phyloP scores from a whole-genome alignment of 495 filamentous ascomycete genomes.

The Aspergillus asperescens region DNA sequence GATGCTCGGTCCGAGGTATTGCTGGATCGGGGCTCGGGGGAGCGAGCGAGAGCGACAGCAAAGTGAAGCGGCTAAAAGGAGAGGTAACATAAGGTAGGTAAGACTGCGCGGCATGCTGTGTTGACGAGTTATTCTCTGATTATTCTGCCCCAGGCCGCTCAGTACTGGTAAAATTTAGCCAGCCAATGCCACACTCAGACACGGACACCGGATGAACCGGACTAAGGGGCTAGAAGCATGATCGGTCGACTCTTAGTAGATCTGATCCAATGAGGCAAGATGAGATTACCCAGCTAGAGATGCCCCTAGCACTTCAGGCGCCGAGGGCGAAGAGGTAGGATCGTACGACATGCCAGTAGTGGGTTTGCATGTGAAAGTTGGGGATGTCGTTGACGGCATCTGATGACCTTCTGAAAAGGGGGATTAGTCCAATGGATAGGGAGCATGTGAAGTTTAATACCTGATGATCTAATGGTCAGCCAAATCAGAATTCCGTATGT shows the following conservation, averaged over 20 bases:
- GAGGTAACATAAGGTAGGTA: background rate
- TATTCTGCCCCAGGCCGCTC: background rate
- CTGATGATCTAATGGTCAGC: background rate
- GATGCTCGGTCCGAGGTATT: conserved; percentile 7
- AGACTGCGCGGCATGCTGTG: background rate
- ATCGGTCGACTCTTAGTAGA: conserved; percentile 2
- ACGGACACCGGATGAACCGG: no score
- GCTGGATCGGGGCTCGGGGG: background rate
- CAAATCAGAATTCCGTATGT: background rate
- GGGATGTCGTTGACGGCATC: conserved; percentile 8
- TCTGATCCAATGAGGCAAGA: background rate
- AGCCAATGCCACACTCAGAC: no score
- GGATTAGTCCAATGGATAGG: background rate
- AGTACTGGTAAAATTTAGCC: no score
- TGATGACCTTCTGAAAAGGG: background rate
- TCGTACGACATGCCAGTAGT: background rate
- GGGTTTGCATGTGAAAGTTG: conserved; percentile 11
- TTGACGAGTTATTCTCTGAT: background rate
- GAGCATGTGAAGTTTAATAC: conserved; percentile 5
- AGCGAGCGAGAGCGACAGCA: background rate
- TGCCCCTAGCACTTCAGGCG: background rate
- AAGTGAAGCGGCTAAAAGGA: background rate
- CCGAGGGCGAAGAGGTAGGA: no score
- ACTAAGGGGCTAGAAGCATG: no score
- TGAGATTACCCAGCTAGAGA: background rate